A percentile compares a stretch with the other conserved stretches of the same genome.
phyloP scores from a whole-genome alignment of 768 basidiomycete species.

The Amanita jacksonii region DNA sequence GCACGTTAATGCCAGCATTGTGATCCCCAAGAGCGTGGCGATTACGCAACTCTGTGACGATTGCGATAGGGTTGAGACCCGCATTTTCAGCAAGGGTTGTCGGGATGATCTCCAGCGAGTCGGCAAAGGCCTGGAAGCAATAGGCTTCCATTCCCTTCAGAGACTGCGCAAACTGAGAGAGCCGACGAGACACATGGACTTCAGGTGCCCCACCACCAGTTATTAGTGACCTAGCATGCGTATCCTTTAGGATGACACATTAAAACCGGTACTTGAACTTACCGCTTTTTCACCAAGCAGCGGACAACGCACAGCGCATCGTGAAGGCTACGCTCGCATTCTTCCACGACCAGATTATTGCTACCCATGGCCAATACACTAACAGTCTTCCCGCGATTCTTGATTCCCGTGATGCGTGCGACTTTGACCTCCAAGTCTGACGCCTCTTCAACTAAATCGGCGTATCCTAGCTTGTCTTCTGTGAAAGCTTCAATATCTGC shows the following conservation, averaged over 20 bases:
- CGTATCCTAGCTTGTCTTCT: conserved; percentile 95
- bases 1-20: conserved; percentile 96
- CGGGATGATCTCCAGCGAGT: conserved; percentile 95
- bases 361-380: conserved; percentile 91
- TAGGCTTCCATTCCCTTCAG: conserved; percentile 98
- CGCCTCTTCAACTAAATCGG: conserved; percentile 90
- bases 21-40: conserved; percentile 91
- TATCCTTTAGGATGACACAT: neutral
- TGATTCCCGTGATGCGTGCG: conserved; percentile 90
- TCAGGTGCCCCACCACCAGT: conserved; percentile 97
- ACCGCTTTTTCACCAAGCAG: conserved; percentile 98
- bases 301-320: conserved; percentile 98
- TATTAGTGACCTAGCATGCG: conserved; percentile 61
- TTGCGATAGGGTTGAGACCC: conserved; percentile 94
- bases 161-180: conserved; percentile 86
- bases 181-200: conserved; percentile 88
- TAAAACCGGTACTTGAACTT: conserved; percentile 15
- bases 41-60: conserved; percentile 96
- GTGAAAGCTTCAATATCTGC: conserved; percentile 97
- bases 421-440: conserved; percentile 79
- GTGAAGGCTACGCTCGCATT: conserved; percentile 94
- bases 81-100: conserved; percentile 98
- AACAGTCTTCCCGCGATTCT: conserved; percentile 90
- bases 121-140: conserved; percentile 98
- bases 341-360: conserved; percentile 90